A percentile compares a stretch with the other conserved stretches of the same genome.
Conservation (phyloP, 768 basidiomycete genomes). For the Cystobasidiopsis lactophilus region DNA sequence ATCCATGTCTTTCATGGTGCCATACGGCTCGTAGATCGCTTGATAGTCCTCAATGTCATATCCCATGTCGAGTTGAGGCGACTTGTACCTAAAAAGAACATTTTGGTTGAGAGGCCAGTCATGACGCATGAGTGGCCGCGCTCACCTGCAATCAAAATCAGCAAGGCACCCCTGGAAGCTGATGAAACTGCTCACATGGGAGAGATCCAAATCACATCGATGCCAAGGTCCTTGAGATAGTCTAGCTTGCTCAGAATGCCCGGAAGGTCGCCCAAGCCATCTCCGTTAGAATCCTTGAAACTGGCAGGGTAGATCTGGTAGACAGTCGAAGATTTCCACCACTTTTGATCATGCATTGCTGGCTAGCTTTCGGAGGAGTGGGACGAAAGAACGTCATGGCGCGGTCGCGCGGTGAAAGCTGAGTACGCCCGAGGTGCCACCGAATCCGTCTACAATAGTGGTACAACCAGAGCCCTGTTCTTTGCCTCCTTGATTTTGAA, state of each 20-base stretch:
- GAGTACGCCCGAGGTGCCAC: too few relatives aligned
- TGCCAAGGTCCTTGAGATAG: conserved; percentile 38
- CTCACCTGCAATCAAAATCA: conserved; percentile 19
- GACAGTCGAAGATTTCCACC: too few relatives aligned
- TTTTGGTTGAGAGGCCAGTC: too few relatives aligned
- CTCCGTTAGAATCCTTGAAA: too few relatives aligned
- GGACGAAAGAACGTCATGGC: too few relatives aligned
- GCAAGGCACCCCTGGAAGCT: conserved; percentile 21
- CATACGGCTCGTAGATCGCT: conserved; percentile 26
- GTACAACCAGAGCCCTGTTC: conserved; percentile 50
- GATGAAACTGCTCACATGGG: conserved; percentile 45
- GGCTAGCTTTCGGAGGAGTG: too few relatives aligned
- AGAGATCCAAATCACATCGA: conserved; percentile 45
- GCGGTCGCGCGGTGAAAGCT: too few relatives aligned
- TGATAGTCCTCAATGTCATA: conserved; percentile 23
- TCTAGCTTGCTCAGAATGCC: conserved; percentile 44
- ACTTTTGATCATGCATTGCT: too few relatives aligned
- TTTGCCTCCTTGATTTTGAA: conserved; percentile 41
- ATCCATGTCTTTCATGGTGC: conserved; percentile 33
- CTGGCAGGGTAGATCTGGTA: too few relatives aligned
- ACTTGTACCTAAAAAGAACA: background rate
- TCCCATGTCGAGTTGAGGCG: background rate
- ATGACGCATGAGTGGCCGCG: too few relatives aligned
- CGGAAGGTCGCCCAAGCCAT: conserved; percentile 43
- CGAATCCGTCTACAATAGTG: too few relatives aligned